Base-by-base conservation (phyloP, 257 asterid species). In the Cordia subcordata region DNA sequence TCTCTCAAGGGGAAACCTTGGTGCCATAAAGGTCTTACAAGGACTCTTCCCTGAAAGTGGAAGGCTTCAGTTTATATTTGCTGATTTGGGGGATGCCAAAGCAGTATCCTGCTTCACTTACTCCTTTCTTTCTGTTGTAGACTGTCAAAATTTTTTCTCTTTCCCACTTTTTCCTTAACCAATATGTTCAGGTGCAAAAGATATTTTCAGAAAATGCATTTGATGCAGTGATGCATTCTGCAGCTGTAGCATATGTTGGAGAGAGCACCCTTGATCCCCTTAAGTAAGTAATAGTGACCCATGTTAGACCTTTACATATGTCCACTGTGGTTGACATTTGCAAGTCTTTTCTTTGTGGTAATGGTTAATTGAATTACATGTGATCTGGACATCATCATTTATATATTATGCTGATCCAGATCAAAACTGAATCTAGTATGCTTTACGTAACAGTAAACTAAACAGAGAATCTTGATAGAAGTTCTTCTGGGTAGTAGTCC, bases 241-340 rank as follows among this genome's bases (percentile, higher is more conserved):
- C 96, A n/a, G 98, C 96, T 15, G 98, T 91, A 20, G 98, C 98
- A 53, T 91, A 91, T 79, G 98, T 88, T 53, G 98, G 96, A 45
- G 98, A 91, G 82, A 91, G 96, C 70, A 88, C 96, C 9, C 75
- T 82, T 17, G 81, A 91, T 69, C 98, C 98, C 38, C 86, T 91
- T 46, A 91, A 75, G 95, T 87, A 69, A 80, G 85, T 67, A 8
- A 12, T 18, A 14, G 23, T 50, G 16, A 8, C 45, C 15, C 13
- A 13, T 47, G 37, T 19, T 32, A 14, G 19, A 5, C 0, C n/a
- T 17, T 20, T 46, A 21, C 53, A 46, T 40, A 9, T 19, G 49
- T 5, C 42, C 19, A 45, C 15, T 3, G 50, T 13, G 16, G 17
- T 12, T 12, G 5, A 46, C 51, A 27, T n/a, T n/a, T n/a, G n/a